These are phyloP conservation scores for Biscogniauxia sp. DNA, from an alignment of 2,329 filamentous ascomycete species.

Conservation along the genomic window DNA sequence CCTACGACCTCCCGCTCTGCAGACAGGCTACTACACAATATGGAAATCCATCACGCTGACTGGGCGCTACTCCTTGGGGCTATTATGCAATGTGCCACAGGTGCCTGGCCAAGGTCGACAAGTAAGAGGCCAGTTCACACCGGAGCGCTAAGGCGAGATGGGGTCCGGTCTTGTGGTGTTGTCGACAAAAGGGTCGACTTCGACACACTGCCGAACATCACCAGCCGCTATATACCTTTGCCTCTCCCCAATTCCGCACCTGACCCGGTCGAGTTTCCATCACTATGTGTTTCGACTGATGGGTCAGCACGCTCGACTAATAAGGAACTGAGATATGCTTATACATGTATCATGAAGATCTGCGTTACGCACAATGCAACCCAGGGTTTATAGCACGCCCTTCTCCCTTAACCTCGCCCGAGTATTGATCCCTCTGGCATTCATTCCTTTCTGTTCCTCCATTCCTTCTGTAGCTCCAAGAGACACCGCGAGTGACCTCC, in stretches of 20 bases:
- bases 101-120: slow-evolving; percentile 32
- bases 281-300: slow-evolving; percentile 51
- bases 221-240: slow-evolving; percentile 58
- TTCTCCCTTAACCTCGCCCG: slow-evolving; percentile 26
- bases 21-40: slow-evolving; percentile 21
- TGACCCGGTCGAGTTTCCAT: slow-evolving; percentile 46
- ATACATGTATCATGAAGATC: slow-evolving; percentile 29
- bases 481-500: slow-evolving; percentile 18
- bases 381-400: slow-evolving; percentile 32
- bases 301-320: slow-evolving; percentile 41
- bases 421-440: slow-evolving; percentile 24
- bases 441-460: slow-evolving; percentile 28
- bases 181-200: slow-evolving; percentile 29
- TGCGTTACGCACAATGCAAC: slow-evolving; percentile 34
- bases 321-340: slow-evolving; percentile 24
- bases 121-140: slow-evolving; percentile 43
- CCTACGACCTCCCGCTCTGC: slow-evolving; percentile 20
- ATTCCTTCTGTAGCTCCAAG: slow-evolving; percentile 19
- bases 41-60: slow-evolving; percentile 29
- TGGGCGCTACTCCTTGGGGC: slow-evolving; percentile 39
- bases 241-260: slow-evolving; percentile 42
- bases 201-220: slow-evolving; percentile 46
- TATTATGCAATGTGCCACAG: slow-evolving; percentile 38
- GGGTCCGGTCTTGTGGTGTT: slow-evolving; percentile 20
- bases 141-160: slow-evolving; percentile 38